Evolutionary conservation across 2,329 filamentous ascomycete genomes (phyloP), one percentile per base, ranked within the genome.

Genomic region (Aureobasidium subglaciale): DNA sequence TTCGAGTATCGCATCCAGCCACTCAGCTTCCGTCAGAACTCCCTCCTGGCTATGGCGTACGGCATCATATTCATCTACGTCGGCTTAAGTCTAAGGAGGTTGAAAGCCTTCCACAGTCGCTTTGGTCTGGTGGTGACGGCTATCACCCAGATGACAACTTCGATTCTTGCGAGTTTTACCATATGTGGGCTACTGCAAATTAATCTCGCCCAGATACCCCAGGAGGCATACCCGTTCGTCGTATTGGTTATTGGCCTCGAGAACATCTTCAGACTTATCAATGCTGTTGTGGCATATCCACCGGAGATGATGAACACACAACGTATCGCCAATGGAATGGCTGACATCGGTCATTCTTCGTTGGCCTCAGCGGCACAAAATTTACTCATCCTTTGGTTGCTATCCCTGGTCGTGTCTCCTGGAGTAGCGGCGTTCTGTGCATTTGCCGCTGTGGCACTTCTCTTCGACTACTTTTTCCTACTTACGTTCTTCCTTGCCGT

Each of bases 1-100:
- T 90, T 89, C 65, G 85, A 91, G 68, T 91, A 91, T 65, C 85
- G 86, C 58, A 90, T 90, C 65, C 83, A 82, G 27, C 87, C 87
- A 7, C 82, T 91, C 63, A 88, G 86, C 13, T 68, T 78, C 15
- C 75, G 78, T 57, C 88, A 91, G 66, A 80, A 83, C 48, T 63
- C 83, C 22, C 73, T 85, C 35, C 74, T 92, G 16, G 78, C 78
- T 2, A 66, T 83, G 8, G 86, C 85, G 1, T 91, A 92, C 66
- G 70, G 75, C 10, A 69, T 86, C 25, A 83, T 83, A 43, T 69
- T 80, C 1, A 57, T 81, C 6, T 90, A 90, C 65, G 83, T 90
- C 56, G 67, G 86, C 27, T 70, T 80, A 61, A 87, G 80, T 60
- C 72, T 92, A 58, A 82, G 83, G 43, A 86, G 86, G 63, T 71